These are phyloP conservation scores for Candida ponderosae DNA, from an alignment of 805 yeast genomes.

Conservation along the genomic window DNA sequence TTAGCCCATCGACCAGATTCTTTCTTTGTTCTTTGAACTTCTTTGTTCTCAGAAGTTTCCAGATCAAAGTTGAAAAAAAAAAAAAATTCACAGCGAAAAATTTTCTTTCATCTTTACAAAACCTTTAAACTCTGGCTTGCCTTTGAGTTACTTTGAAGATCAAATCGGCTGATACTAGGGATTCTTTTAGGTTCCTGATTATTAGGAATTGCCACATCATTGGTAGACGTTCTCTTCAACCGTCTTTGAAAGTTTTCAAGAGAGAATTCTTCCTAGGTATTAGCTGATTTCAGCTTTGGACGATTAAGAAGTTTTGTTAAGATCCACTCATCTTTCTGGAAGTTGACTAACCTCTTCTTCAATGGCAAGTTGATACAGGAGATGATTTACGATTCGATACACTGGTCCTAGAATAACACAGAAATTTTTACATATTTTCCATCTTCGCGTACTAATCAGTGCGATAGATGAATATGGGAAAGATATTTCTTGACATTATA, in stretches of 20 bases:
- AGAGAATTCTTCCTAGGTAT: neutral
- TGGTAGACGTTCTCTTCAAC: too few relatives aligned
- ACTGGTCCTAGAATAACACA: conserved; percentile 51
- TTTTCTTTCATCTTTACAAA: neutral
- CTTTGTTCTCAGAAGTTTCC: too few relatives aligned
- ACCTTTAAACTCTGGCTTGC: too few relatives aligned
- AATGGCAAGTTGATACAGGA: neutral
- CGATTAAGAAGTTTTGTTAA: conserved; percentile 1
- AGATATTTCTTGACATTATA: conserved; percentile 64
- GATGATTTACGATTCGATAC: conserved; percentile 39
- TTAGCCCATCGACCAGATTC: too few relatives aligned
- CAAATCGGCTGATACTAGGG: neutral
- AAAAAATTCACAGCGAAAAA: neutral
- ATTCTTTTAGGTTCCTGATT: too few relatives aligned
- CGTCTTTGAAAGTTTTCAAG: conserved; percentile 1
- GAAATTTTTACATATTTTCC: conserved; percentile 77
- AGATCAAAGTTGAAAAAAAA: too few relatives aligned
- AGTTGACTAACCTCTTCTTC: neutral
- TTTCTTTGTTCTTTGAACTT: too few relatives aligned
- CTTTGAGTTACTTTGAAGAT: too few relatives aligned
- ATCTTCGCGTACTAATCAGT: conserved; percentile 35
- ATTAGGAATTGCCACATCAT: too few relatives aligned
- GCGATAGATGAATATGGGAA: conserved; percentile 71
- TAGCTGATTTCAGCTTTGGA: neutral
- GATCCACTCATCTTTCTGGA: neutral